Evolutionary conservation across 805 yeast species (phyloP).

Genomic region (Pichia californica): DNA sequence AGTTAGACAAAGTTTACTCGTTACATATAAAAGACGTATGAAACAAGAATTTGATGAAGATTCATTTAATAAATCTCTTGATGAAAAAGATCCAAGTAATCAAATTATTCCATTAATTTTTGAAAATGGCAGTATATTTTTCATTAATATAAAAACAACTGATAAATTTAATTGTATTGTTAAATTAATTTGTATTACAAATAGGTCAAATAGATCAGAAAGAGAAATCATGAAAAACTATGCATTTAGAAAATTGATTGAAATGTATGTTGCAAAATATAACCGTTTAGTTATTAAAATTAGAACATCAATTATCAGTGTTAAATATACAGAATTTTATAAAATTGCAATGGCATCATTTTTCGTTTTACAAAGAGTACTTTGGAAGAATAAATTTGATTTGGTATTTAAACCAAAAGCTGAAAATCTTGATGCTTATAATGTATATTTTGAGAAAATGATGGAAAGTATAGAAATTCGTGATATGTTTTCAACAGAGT

Average conservation of each 20-base stretch:
- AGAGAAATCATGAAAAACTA: constrained; percentile 23
- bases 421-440: constrained; percentile 22
- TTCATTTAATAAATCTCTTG: constrained; percentile 22
- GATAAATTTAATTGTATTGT: constrained; percentile 15
- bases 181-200: constrained; percentile 23
- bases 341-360: constrained; percentile 23
- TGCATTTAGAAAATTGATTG: constrained; percentile 26
- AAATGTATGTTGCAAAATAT: constrained; percentile 27
- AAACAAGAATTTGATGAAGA: constrained; percentile 28
- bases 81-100: constrained; percentile 20
- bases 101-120: constrained; percentile 28
- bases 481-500: constrained; percentile 11
- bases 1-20: constrained; percentile 23
- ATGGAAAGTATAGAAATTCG: constrained; percentile 23
- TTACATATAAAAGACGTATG: constrained; percentile 21
- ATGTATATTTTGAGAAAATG: constrained; percentile 22
- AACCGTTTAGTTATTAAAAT: constrained; percentile 21
- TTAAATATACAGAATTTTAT: constrained; percentile 19
- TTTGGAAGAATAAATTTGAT: constrained; percentile 20
- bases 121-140: constrained; percentile 25
- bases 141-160: constrained; percentile 23
- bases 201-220: constrained; percentile 20
- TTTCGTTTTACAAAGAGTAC: constrained; percentile 25
- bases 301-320: constrained; percentile 17
- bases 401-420: constrained; percentile 16